Conservation (phyloP, 2,329 filamentous ascomycete genomes). For the Aspergillus fructus region DNA sequence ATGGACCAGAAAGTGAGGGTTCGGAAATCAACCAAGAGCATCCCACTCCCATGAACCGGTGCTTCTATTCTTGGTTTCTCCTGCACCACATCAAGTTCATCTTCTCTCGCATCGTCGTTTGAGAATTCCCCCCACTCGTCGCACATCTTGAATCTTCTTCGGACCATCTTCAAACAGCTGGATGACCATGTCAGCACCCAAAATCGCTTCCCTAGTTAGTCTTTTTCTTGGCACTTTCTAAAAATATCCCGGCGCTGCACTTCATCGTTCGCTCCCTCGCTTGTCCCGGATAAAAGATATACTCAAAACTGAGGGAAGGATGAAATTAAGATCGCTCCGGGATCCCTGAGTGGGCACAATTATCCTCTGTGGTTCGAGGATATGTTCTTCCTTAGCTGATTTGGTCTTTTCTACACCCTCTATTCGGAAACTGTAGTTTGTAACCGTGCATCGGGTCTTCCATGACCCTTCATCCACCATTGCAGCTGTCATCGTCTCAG, state of each 20-base stretch:
- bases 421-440: too few species aligned
- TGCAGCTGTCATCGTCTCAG: neutral
- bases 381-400: too few species aligned
- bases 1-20: too few species aligned
- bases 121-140: neutral
- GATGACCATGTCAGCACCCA: constrained; percentile 9
- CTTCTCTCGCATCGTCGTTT: neutral
- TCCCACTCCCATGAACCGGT: neutral
- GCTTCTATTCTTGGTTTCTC: neutral
- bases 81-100: neutral
- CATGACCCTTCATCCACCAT: neutral
- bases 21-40: too few species aligned
- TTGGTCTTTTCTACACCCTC: too few species aligned
- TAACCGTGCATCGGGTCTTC: neutral
- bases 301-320: neutral
- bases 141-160: neutral
- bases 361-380: neutral
- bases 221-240: neutral
- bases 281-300: too few species aligned
- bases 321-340: constrained; percentile 1
- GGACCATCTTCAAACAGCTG: neutral
- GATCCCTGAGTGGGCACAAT: neutral
- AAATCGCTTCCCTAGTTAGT: neutral
- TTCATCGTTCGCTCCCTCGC: neutral
- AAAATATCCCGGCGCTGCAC: neutral